Conservation (phyloP, 2,329 filamentous ascomycete species). For the Colletotrichum lupini region DNA sequence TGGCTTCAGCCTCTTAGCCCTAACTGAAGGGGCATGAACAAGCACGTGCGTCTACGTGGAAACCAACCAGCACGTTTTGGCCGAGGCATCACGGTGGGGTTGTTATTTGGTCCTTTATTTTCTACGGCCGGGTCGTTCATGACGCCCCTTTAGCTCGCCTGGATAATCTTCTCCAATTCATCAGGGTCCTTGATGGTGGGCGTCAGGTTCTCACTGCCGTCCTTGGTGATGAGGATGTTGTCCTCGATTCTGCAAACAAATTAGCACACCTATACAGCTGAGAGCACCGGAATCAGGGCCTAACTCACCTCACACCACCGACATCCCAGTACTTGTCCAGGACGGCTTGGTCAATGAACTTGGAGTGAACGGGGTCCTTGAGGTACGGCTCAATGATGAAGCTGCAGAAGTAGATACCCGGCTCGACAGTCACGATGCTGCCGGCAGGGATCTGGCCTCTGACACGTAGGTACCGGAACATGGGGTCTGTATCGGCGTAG, state of each 20-base stretch:
- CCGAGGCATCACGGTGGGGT: neutral
- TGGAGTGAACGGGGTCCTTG: conserved; percentile 75
- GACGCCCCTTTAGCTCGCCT: conserved; percentile 24
- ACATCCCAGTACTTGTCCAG: conserved; percentile 86
- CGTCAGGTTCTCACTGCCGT: conserved; percentile 78
- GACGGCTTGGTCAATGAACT: conserved; percentile 80
- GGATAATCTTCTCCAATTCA: conserved; percentile 65
- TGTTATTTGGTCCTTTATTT: neutral
- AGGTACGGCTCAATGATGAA: conserved; percentile 89
- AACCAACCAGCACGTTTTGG: too few relatives aligned
- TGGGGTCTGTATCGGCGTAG: conserved; percentile 80
- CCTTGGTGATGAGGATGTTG: conserved; percentile 77
- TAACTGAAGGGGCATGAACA: conserved; percentile 37
- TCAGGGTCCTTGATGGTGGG: conserved; percentile 75
- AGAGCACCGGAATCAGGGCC: neutral
- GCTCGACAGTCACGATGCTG: conserved; percentile 93
- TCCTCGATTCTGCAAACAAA: conserved; percentile 65
- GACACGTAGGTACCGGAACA: conserved; percentile 90
- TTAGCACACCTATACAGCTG: conserved; percentile 36
- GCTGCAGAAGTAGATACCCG: conserved; percentile 91
- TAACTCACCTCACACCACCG: conserved; percentile 73
- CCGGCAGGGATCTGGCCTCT: conserved; percentile 78
- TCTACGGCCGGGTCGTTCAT: neutral
- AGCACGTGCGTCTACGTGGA: neutral
- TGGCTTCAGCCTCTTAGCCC: conserved; percentile 45